phyloP scores from a whole-genome alignment of 257 asterid species.

The Solanum clarkiae region DNA sequence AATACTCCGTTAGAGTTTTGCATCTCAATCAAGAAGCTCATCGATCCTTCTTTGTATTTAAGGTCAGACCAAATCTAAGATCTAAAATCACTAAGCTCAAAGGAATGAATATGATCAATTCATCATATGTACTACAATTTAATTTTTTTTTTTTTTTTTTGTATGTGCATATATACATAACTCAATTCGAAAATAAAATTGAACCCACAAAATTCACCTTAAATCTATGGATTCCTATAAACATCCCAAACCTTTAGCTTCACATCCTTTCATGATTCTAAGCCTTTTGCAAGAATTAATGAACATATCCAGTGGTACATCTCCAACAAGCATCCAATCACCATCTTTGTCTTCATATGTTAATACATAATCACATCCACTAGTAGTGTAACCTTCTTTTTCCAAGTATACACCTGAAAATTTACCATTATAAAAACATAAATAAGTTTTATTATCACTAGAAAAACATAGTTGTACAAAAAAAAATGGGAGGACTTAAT shows the following conservation, averaged over 20 bases:
- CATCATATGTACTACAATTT: background rate
- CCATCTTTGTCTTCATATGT: background rate
- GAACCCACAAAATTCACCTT: background rate
- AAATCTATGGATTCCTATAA: background rate
- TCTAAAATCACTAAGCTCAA: background rate
- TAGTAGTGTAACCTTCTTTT: background rate
- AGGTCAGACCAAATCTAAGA: background rate
- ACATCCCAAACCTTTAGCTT: background rate
- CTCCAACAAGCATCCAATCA: slow-evolving; percentile 3
- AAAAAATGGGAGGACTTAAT: too few species aligned
- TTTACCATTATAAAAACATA: background rate
- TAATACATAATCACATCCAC: background rate
- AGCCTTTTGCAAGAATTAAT: background rate
- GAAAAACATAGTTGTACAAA: background rate
- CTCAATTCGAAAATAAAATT: background rate
- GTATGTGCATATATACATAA: background rate
- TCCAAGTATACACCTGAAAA: background rate
- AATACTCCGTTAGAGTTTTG: too few species aligned
- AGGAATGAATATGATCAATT: background rate
- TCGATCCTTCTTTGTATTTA: background rate
- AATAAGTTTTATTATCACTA: background rate
- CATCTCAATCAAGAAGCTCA: background rate
- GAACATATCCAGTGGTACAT: background rate
- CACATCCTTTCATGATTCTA: background rate
- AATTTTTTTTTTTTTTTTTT: background rate